Evolutionary conservation across 768 basidiomycete genomes (phyloP).

Genomic region (Vararia minispora): DNA sequence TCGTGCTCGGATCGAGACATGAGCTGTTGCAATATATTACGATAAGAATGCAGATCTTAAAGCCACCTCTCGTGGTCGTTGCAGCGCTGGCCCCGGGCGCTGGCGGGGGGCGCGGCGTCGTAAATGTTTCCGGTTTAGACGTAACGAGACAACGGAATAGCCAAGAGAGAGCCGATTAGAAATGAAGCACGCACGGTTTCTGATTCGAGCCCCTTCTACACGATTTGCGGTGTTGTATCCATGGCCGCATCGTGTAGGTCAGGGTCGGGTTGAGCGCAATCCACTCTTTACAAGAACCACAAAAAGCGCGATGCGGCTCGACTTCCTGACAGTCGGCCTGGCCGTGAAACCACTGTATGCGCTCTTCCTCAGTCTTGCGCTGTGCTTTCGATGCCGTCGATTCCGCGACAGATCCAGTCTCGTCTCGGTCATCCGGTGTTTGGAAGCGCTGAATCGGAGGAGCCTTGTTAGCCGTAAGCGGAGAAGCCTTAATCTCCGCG

Average conservation of each 20-base stretch:
- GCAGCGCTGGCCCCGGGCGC: no score
- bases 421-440: constrained; percentile 28
- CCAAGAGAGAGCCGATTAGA: background rate
- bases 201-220: constrained; percentile 31
- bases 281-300: constrained; percentile 44
- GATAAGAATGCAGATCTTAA: no score
- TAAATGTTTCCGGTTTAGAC: no score
- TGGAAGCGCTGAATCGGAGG: background rate
- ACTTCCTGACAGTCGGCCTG: constrained; percentile 46
- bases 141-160: constrained; percentile 2
- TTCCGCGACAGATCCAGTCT: constrained; percentile 42
- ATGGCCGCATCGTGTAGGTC: constrained; percentile 47
- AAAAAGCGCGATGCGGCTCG: constrained; percentile 48
- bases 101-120: no score
- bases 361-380: constrained; percentile 50
- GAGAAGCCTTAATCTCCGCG: background rate
- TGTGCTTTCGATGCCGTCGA: constrained; percentile 31
- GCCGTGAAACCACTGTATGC: constrained; percentile 52
- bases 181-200: constrained; percentile 19
- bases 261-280: constrained; percentile 45
- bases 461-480: background rate
- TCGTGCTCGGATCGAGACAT: no score
- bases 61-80: no score
- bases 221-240: constrained; percentile 46
- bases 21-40: no score